These are phyloP conservation scores for Trichosporon coremiiforme DNA, from an alignment of 1,284 basidiomycete genomes.

Conservation along the genomic window DNA sequence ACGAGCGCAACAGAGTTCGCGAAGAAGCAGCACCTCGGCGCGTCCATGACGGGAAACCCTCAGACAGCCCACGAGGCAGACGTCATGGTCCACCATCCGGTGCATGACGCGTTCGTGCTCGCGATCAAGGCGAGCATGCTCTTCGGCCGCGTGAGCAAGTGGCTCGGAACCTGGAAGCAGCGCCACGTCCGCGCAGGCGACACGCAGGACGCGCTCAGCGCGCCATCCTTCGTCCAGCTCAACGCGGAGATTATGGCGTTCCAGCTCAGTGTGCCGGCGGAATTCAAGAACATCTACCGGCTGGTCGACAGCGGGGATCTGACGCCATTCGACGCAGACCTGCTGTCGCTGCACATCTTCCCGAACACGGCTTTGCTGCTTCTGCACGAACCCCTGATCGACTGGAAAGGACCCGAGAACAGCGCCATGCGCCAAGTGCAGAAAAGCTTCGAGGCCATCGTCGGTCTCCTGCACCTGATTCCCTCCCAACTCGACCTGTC, in stretches of 20 bases:
- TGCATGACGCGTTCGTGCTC: conserved; percentile 45
- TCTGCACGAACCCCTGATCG: conserved; percentile 47
- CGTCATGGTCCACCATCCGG: conserved; percentile 42
- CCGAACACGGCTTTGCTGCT: conserved; percentile 43
- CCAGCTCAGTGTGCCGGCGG: conserved; percentile 35
- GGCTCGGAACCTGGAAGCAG: conserved; percentile 48
- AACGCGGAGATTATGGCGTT: conserved; percentile 41
- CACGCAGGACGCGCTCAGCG: conserved; percentile 32
- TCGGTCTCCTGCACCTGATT: conserved; percentile 47
- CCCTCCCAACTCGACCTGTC: conserved; percentile 49
- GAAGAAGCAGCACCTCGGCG: conserved; percentile 13
- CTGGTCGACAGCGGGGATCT: conserved; percentile 31
- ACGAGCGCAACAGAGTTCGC: conserved; percentile 38
- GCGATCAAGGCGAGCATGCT: conserved; percentile 43
- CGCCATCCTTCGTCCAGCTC: conserved; percentile 34
- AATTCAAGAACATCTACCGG: conserved; percentile 42
- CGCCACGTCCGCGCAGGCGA: conserved; percentile 40
- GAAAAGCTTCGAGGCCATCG: conserved; percentile 40
- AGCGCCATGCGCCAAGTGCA: conserved; percentile 30
- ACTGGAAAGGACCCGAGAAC: conserved; percentile 33
- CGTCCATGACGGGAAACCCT: conserved; percentile 38
- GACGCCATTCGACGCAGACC: conserved; percentile 36
- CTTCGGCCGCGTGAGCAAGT: conserved; percentile 35
- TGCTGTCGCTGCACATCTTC: conserved; percentile 46
- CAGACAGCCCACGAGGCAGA: conserved; percentile 41